Percentiles rank a stretch among this genome's conserved stretches.
Evolutionary conservation across 768 basidiomycete species (phyloP).

Genomic region (Phaffia tasmanica): DNA sequence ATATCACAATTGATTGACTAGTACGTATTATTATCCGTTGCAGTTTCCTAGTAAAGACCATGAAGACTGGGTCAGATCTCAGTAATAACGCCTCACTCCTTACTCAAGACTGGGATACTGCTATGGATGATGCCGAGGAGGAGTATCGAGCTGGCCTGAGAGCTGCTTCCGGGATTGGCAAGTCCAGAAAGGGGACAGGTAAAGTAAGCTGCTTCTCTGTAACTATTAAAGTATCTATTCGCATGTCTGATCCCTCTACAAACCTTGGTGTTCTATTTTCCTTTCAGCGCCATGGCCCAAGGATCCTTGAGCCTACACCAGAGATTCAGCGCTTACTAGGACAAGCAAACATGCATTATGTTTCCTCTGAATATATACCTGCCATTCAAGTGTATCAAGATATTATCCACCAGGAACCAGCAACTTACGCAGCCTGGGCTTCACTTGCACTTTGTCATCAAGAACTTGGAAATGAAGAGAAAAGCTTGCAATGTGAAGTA

Average conservation of each 20-base stretch:
- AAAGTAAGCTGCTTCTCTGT: not conserved
- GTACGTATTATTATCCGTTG: not conserved
- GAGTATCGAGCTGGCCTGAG: slow-evolving; percentile 16
- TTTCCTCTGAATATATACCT: slow-evolving; percentile 54
- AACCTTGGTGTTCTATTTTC: slow-evolving; percentile 22
- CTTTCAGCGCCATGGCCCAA: slow-evolving; percentile 28
- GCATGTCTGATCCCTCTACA: not conserved
- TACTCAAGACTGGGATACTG: slow-evolving; percentile 60
- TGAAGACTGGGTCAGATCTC: slow-evolving; percentile 47
- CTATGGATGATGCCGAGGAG: slow-evolving; percentile 24
- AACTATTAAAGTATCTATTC: not conserved
- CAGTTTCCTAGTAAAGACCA: slow-evolving; percentile 59
- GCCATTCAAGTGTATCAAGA: slow-evolving; percentile 76
- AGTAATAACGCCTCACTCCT: slow-evolving; percentile 39
- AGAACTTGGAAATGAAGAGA: slow-evolving; percentile 56
- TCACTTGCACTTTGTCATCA: slow-evolving; percentile 75
- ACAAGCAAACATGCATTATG: slow-evolving; percentile 75
- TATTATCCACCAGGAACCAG: slow-evolving; percentile 85
- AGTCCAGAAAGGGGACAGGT: slow-evolving; percentile 7
- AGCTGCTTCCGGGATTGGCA: slow-evolving; percentile 20
- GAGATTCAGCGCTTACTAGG: slow-evolving; percentile 52
- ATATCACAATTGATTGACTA: not conserved
- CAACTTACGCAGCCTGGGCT: slow-evolving; percentile 70
- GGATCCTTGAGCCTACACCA: slow-evolving; percentile 32
- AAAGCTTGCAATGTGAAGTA: slow-evolving; percentile 69